Evolutionary conservation across 352 stramenopile genomes (phyloP).

Genomic region (Globisporangium orthogonon): DNA sequence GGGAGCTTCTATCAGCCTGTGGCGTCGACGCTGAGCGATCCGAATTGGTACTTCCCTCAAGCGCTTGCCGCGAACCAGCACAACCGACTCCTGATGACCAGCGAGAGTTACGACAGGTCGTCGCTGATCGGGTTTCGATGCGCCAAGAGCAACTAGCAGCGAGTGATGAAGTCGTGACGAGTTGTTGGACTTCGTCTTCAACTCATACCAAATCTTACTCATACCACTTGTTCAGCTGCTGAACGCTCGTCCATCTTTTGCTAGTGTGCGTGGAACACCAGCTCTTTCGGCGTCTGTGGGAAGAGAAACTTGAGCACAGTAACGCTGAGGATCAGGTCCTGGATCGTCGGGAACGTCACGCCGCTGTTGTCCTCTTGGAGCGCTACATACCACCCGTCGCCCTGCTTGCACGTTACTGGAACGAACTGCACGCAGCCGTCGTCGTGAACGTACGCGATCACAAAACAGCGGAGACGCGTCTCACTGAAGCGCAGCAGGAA

Average conservation of each 20-base stretch:
- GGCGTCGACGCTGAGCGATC: conserved; percentile 56
- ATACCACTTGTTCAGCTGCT: not conserved
- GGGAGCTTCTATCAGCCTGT: conserved; percentile 70
- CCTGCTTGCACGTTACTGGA: conserved; percentile 46
- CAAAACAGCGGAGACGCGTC: conserved; percentile 51
- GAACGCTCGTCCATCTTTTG: not conserved
- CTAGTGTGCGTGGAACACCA: conserved; percentile 33
- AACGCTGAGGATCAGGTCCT: conserved; percentile 72
- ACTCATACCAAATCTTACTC: not conserved
- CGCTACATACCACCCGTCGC: conserved; percentile 48
- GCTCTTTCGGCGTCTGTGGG: conserved; percentile 69
- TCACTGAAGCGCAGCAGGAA: conserved; percentile 82
- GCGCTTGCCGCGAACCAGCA: conserved; percentile 52
- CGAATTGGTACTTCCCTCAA: conserved; percentile 86
- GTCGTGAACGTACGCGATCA: conserved; percentile 67
- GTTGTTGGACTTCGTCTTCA: not conserved
- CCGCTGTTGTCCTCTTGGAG: conserved; percentile 42
- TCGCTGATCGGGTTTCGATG: conserved; percentile 75
- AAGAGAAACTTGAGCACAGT: conserved; percentile 78
- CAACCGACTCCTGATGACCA: conserved; percentile 72
- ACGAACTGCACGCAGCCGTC: conserved; percentile 68
- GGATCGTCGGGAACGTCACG: conserved; percentile 53
- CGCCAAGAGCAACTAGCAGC: conserved; percentile 22
- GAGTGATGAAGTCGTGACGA: not conserved
- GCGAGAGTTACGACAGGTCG: conserved; percentile 68